A percentile compares a stretch with the other conserved stretches of the same genome.
Evolutionary conservation across 352 stramenopile species (phyloP).

Genomic region (Phytopythium helicoides): DNA sequence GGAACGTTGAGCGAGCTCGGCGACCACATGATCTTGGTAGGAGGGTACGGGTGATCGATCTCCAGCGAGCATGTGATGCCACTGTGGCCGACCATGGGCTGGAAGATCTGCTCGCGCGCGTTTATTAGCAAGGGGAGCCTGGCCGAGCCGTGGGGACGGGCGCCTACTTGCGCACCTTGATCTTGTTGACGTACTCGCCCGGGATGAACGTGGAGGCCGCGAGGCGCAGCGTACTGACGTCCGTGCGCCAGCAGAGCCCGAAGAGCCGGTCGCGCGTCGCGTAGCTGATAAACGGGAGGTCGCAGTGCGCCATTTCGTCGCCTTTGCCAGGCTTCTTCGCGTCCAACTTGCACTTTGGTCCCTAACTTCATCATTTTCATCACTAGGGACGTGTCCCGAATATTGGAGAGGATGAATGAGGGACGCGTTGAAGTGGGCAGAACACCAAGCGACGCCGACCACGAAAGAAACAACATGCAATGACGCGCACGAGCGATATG

Average conservation of each 20-base stretch:
- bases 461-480: no score
- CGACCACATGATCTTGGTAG: constrained; percentile 89
- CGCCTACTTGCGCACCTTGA: constrained; percentile 80
- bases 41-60: constrained; percentile 85
- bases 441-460: background rate
- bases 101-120: constrained; percentile 47
- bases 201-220: constrained; percentile 78
- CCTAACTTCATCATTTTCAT: background rate
- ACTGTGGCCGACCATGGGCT: constrained; percentile 48
- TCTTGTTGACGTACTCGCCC: constrained; percentile 86
- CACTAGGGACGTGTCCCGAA: background rate
- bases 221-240: constrained; percentile 57
- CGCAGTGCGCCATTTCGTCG: constrained; percentile 20
- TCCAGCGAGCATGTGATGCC: constrained; percentile 58
- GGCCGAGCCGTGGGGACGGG: no score
- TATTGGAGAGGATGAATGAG: background rate
- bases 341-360: background rate
- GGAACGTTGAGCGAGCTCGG: constrained; percentile 41
- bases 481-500: no score
- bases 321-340: background rate
- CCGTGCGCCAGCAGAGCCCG: constrained; percentile 72
- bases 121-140: background rate
- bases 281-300: constrained; percentile 73
- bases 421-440: constrained; percentile 3
- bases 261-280: constrained; percentile 61